phyloP scores from a whole-genome alignment of 2,329 filamentous ascomycete genomes.

The Botryotinia calthae region DNA sequence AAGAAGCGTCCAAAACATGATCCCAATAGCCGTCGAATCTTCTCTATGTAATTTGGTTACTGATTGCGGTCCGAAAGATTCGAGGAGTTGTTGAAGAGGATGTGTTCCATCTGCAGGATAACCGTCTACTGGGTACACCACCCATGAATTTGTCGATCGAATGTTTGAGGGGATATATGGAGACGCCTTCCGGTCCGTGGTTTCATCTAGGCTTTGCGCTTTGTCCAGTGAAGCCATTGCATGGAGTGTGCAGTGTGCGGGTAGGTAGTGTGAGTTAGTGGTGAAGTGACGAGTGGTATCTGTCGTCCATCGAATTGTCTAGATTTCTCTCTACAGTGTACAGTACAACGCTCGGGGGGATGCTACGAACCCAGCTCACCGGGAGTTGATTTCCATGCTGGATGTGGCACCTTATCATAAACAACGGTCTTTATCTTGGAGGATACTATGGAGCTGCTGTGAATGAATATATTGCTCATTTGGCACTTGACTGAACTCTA shows the following conservation, averaged over 20 bases:
- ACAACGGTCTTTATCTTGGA: neutral
- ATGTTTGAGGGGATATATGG: neutral
- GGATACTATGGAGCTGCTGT: neutral
- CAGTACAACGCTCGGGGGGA: neutral
- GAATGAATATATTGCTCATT: neutral
- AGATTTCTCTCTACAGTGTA: neutral
- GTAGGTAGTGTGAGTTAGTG: neutral
- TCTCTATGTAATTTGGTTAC: rapidly evolving
- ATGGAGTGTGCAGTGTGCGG: too few relatives aligned
- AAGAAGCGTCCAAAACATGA: neutral
- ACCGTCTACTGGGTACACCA: neutral
- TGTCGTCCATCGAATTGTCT: neutral
- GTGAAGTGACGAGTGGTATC: neutral
- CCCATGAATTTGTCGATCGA: neutral
- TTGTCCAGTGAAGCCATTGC: neutral
- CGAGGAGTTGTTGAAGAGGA: neutral
- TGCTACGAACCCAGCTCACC: neutral
- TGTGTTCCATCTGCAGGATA: neutral
- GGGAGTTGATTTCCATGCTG: neutral
- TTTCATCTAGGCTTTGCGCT: neutral
- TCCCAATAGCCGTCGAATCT: neutral
- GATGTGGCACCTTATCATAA: neutral
- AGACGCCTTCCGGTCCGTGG: neutral
- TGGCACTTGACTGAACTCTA: neutral
- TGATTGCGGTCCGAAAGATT: neutral